phyloP scores from a whole-genome alignment of 371 early-diverging fungal genomes.

The Actinomortierella wolfii region DNA sequence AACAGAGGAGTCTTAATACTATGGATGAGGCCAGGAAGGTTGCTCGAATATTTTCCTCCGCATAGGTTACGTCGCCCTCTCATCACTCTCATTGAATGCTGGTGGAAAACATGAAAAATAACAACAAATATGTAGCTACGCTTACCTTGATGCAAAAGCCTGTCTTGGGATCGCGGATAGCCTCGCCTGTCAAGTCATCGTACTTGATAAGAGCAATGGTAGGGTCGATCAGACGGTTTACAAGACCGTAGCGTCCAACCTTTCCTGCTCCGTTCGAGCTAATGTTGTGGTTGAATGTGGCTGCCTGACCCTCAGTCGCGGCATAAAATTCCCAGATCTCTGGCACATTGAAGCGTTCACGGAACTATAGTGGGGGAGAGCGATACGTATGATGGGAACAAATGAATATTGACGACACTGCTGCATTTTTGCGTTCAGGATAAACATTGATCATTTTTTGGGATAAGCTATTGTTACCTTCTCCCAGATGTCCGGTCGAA shows the following conservation, averaged over 20 bases:
- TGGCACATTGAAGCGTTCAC: not conserved
- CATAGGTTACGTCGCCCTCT: too few relatives aligned
- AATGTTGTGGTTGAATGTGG: too few relatives aligned
- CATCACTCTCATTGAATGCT: too few relatives aligned
- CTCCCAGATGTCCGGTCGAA: conserved; percentile 65
- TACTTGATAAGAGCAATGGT: too few relatives aligned
- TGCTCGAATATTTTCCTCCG: too few relatives aligned
- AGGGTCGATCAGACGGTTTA: too few relatives aligned
- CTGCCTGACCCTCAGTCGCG: not conserved
- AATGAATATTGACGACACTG: conserved; percentile 13
- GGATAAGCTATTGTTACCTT: conserved; percentile 46
- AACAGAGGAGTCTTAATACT: too few relatives aligned
- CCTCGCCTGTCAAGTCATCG: conserved; percentile 1
- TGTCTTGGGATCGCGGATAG: conserved; percentile 16
- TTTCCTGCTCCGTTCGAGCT: too few relatives aligned
- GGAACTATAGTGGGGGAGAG: not conserved
- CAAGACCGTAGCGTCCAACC: too few relatives aligned
- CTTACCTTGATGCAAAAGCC: conserved; percentile 5
- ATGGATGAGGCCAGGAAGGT: too few relatives aligned
- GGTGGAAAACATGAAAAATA: too few relatives aligned
- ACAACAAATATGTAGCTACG: too few relatives aligned
- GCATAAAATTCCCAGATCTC: not conserved
- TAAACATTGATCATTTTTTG: conserved; percentile 39
- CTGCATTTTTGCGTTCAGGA: conserved; percentile 35
- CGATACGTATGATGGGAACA: not conserved